Percentiles rank a stretch among this genome's conserved stretches.
phyloP scores from a whole-genome alignment of 2,329 filamentous ascomycete species.

The Colletotrichum musae region DNA sequence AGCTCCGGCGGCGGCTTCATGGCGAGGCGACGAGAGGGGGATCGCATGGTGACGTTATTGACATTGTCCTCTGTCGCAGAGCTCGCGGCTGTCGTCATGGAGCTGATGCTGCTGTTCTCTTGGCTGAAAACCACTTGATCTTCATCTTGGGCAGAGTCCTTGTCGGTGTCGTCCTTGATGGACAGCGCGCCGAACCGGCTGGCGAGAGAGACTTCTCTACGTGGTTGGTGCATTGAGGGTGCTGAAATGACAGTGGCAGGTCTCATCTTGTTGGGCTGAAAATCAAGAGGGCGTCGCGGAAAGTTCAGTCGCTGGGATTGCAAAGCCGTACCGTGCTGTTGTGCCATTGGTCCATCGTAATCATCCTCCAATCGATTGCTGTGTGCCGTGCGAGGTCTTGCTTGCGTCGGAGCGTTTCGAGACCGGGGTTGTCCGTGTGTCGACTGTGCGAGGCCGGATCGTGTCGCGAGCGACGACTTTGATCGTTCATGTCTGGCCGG shows the following conservation, averaged over 20 bases:
- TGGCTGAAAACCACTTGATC: conserved; percentile 63
- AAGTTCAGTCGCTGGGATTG: conserved; percentile 34
- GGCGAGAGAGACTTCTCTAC: conserved; percentile 62
- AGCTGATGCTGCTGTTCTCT: conserved; percentile 45
- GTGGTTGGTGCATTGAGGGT: conserved; percentile 46
- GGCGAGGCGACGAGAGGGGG: conserved; percentile 1
- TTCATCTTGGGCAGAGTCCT: conserved; percentile 44
- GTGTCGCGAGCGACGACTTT: conserved; percentile 64
- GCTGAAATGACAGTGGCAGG: conserved; percentile 42
- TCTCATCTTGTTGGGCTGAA: conserved; percentile 46
- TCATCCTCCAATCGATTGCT: conserved; percentile 58
- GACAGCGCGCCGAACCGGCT: conserved; percentile 56
- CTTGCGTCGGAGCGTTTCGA: conserved; percentile 51
- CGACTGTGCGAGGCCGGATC: conserved; percentile 53
- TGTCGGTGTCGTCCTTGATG: conserved; percentile 52
- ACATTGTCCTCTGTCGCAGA: conserved; percentile 46
- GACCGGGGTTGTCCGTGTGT: conserved; percentile 55
- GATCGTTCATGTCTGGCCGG: conserved; percentile 67
- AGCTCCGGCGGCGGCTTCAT: conserved; percentile 32
- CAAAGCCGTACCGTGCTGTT: conserved; percentile 53
- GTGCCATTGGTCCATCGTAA: conserved; percentile 50
- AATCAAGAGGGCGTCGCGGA: conserved; percentile 22
- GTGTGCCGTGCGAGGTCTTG: conserved; percentile 56
- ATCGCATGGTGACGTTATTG: conserved; percentile 46
- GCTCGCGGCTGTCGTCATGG: conserved; percentile 25